phyloP scores from a whole-genome alignment of 345 rosid species.

The thale cress (Arabidopsis thaliana) region TAIR10.1 NC_003070.9:1609501-1610000 shows the following conservation, averaged over 20 bases:
- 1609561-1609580: background rate
- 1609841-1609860: conserved; percentile 91
- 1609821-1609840: conserved; percentile 90
- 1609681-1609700: conserved; percentile 95
- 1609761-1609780: conserved; percentile 67
- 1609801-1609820: conserved; percentile 98
- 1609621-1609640: conserved; percentile 97
- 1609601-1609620: conserved; percentile 99
- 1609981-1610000: conserved; percentile 55
- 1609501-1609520: conserved; percentile 84
- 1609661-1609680: conserved; percentile 84
- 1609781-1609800: conserved; percentile 72
- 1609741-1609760: conserved; percentile 73
- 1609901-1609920: conserved; percentile 40
- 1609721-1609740: conserved; percentile 86
- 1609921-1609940: conserved; percentile 44
- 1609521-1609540: background rate
- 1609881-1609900: conserved; percentile 53
- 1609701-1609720: conserved; percentile 97
- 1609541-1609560: background rate
- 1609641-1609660: conserved; percentile 93
- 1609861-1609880: conserved; percentile 93
- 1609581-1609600: conserved; percentile 34
- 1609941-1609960: conserved; percentile 85
- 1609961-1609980: conserved; percentile 84